phyloP scores from a whole-genome alignment of 2,329 filamentous ascomycete species.

The Dothideomycetes sp. region DNA sequence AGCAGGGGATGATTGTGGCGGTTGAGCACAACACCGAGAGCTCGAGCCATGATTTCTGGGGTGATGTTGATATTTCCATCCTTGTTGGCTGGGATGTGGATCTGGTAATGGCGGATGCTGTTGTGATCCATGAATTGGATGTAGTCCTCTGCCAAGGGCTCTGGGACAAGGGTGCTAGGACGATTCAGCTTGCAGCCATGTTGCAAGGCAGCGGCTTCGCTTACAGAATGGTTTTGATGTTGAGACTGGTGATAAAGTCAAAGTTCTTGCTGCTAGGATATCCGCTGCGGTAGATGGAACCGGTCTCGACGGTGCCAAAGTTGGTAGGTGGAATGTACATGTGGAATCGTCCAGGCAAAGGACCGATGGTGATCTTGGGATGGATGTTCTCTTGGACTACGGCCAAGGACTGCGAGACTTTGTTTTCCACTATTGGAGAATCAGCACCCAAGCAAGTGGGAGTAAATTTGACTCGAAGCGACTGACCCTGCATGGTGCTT shows the following conservation, averaged over 20 bases:
- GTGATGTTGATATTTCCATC: conserved; percentile 57
- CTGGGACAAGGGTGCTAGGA: conserved; percentile 41
- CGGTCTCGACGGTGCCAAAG: conserved; percentile 64
- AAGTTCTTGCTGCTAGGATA: conserved; percentile 67
- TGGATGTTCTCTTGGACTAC: conserved; percentile 7
- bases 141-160: conserved; percentile 40
- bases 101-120: conserved; percentile 62
- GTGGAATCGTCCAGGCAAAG: conserved; percentile 24
- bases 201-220: conserved; percentile 22
- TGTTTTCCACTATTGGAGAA: not conserved
- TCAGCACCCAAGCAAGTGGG: no score
- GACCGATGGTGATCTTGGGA: conserved; percentile 6
- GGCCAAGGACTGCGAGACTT: not conserved
- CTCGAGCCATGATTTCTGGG: conserved; percentile 56
- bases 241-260: conserved; percentile 56
- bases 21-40: conserved; percentile 63
- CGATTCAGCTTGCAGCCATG: not conserved
- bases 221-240: conserved; percentile 72
- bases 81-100: conserved; percentile 83
- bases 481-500: no score
- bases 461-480: no score
- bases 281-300: conserved; percentile 69
- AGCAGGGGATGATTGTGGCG: conserved; percentile 68
- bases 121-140: conserved; percentile 54
- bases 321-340: conserved; percentile 51